These are phyloP conservation scores for Peltaster fructicola DNA, from an alignment of 2,329 filamentous ascomycete genomes.

Conservation along the genomic window DNA sequence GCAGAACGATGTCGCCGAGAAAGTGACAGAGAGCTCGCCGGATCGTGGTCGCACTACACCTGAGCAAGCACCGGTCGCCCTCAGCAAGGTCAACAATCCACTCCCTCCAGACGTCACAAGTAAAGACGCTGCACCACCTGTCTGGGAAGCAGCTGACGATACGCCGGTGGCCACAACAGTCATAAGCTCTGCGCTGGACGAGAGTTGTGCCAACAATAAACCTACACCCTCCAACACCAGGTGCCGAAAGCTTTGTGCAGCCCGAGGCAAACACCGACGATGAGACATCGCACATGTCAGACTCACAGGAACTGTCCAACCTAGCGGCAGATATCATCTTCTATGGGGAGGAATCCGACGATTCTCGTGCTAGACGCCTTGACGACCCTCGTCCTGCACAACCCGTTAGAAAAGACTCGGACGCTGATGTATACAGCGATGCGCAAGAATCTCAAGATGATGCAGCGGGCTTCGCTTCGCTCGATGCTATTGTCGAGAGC, in stretches of 20 bases:
- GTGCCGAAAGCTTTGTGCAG: slow-evolving; percentile 15
- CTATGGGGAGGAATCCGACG: too few species aligned
- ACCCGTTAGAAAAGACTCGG: too few species aligned
- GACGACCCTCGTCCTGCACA: too few species aligned
- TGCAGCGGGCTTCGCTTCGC: slow-evolving; percentile 50
- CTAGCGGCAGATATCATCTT: too few species aligned
- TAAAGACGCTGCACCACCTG: slow-evolving; percentile 46
- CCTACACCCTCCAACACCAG: slow-evolving; percentile 20
- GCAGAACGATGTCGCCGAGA: slow-evolving; percentile 29
- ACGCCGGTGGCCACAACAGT: slow-evolving; percentile 4
- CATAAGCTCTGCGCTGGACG: too few species aligned
- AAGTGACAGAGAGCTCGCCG: slow-evolving; percentile 29
- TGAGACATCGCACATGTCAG: too few species aligned
- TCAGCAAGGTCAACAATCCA: slow-evolving; percentile 47
- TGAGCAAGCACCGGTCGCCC: slow-evolving; percentile 25
- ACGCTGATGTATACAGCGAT: slow-evolving; percentile 58
- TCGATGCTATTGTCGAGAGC: slow-evolving; percentile 53
- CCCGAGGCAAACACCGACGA: too few species aligned
- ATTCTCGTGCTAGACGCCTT: too few species aligned
- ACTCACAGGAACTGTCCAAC: too few species aligned
- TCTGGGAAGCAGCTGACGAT: slow-evolving; percentile 34
- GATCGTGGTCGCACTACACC: slow-evolving; percentile 30
- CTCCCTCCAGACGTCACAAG: slow-evolving; percentile 54
- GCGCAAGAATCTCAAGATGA: slow-evolving; percentile 54
- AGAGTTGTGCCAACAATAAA: slow-evolving; percentile 19